A percentile compares a stretch with the other conserved stretches of the same genome.
Evolutionary conservation across 257 asterid species (phyloP).

Genomic region (Solanum pimpinellifolium): DNA sequence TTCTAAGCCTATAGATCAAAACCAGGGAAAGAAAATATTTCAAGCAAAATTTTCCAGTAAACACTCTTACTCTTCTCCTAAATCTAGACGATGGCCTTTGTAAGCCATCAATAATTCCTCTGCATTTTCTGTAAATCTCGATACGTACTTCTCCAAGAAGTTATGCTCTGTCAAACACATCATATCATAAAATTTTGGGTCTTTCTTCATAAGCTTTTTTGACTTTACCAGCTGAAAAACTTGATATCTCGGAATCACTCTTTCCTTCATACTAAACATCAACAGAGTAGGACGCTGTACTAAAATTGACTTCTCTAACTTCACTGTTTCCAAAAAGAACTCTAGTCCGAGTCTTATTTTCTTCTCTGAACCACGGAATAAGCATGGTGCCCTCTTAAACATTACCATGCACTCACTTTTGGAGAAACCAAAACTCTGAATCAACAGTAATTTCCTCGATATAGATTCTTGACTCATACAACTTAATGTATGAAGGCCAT

Average conservation of each 20-base stretch:
- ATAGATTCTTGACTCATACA: neutral
- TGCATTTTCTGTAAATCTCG: slow-evolving; percentile 3
- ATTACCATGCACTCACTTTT: slow-evolving; percentile 9
- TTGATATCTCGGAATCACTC: slow-evolving; percentile 13
- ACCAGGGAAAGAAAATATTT: neutral
- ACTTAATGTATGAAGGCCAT: slow-evolving; percentile 3
- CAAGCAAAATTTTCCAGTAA: neutral
- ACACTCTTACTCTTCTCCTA: neutral
- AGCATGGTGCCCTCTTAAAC: slow-evolving; percentile 10
- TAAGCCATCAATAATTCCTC: slow-evolving; percentile 8
- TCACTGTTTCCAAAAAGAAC: slow-evolving; percentile 9
- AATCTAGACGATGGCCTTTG: neutral
- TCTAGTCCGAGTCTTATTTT: slow-evolving; percentile 7
- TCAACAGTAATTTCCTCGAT: neutral
- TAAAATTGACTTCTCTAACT: neutral
- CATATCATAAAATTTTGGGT: neutral
- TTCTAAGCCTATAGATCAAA: neutral
- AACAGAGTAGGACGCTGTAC: neutral
- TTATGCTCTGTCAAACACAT: neutral
- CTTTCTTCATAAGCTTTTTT: slow-evolving; percentile 6
- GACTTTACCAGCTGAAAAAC: slow-evolving; percentile 8
- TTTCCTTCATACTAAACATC: slow-evolving; percentile 11
- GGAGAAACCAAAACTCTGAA: slow-evolving; percentile 9
- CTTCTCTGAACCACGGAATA: slow-evolving; percentile 3
- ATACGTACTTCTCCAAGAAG: slow-evolving; percentile 11